phyloP scores from a whole-genome alignment of 176 grass and related monocot species.

The Chrysopogon serrulatus region DNA sequence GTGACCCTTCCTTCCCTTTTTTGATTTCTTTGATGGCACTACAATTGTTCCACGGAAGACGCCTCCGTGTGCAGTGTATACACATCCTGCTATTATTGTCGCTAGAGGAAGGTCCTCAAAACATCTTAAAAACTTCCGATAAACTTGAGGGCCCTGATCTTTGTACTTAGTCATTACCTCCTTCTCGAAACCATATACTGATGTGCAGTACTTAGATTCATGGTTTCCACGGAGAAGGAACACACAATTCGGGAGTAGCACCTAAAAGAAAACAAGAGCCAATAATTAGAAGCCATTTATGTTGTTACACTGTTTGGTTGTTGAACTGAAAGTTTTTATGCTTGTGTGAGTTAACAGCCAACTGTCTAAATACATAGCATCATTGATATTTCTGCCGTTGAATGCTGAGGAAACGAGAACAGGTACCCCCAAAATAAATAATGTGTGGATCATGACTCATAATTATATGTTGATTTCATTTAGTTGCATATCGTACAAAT shows the following conservation, averaged over 20 bases:
- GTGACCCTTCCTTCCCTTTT: slow-evolving; percentile 67
- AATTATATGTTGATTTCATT: not conserved
- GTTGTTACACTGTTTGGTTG: not conserved
- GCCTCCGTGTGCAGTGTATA: slow-evolving; percentile 96
- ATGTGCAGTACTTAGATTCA: slow-evolving; percentile 97
- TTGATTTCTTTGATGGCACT: slow-evolving; percentile 52
- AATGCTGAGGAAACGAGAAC: not conserved
- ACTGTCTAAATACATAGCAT: not conserved
- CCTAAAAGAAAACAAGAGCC: slow-evolving; percentile 31
- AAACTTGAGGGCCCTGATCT: slow-evolving; percentile 74
- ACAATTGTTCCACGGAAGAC: slow-evolving; percentile 62
- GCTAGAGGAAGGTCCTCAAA: slow-evolving; percentile 97
- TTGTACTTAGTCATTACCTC: slow-evolving; percentile 88
- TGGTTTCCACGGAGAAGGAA: slow-evolving; percentile 93
- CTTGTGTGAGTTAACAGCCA: not conserved
- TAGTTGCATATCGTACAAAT: not conserved
- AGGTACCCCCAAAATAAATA: not conserved
- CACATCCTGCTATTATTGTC: slow-evolving; percentile 78
- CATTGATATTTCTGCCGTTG: not conserved
- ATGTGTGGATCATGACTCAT: not conserved
- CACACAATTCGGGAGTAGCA: slow-evolving; percentile 63
- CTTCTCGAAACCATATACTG: slow-evolving; percentile 90
- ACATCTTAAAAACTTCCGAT: slow-evolving; percentile 89
- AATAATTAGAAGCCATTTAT: not conserved
- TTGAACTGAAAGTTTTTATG: not conserved